Evolutionary conservation across 352 stramenopile species (phyloP).

Genomic region (Phytophthora hybrid): DNA sequence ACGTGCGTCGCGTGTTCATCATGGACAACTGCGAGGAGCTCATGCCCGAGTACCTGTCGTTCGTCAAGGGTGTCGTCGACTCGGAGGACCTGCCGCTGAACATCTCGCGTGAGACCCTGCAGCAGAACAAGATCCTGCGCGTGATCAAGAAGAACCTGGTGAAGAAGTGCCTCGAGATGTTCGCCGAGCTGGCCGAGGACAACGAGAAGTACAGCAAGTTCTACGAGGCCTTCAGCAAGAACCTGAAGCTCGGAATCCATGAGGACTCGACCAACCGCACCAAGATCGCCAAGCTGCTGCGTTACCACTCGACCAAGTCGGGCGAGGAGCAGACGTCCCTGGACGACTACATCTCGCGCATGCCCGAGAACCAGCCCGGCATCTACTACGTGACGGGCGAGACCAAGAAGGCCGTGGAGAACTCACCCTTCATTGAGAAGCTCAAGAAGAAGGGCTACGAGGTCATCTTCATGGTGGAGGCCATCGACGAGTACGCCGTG

Average conservation of each 20-base stretch:
- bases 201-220: slow-evolving; percentile 99
- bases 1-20: slow-evolving; percentile 99
- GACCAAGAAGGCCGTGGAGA: slow-evolving; percentile 99
- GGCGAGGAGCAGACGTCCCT: slow-evolving; percentile 97
- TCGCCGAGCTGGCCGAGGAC: slow-evolving; percentile 98
- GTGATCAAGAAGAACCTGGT: slow-evolving; percentile 99
- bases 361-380: slow-evolving; percentile 97
- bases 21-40: slow-evolving; percentile 99
- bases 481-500: slow-evolving; percentile 99
- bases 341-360: slow-evolving; percentile 98
- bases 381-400: slow-evolving; percentile 99
- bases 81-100: slow-evolving; percentile 99
- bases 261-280: slow-evolving; percentile 99
- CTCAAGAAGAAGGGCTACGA: slow-evolving; percentile 99
- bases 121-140: slow-evolving; percentile 99
- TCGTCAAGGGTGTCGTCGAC: slow-evolving; percentile 99
- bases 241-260: slow-evolving; percentile 99
- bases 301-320: slow-evolving; percentile 99
- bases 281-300: slow-evolving; percentile 99
- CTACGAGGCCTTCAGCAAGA: slow-evolving; percentile 99
- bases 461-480: slow-evolving; percentile 99
- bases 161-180: slow-evolving; percentile 99
- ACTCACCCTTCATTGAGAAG: slow-evolving; percentile 99
- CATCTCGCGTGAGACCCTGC: slow-evolving; percentile 99
- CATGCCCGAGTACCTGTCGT: slow-evolving; percentile 99